phyloP scores from a whole-genome alignment of 2,329 filamentous ascomycete species.

The Neopestalotiopsis rosae region DNA sequence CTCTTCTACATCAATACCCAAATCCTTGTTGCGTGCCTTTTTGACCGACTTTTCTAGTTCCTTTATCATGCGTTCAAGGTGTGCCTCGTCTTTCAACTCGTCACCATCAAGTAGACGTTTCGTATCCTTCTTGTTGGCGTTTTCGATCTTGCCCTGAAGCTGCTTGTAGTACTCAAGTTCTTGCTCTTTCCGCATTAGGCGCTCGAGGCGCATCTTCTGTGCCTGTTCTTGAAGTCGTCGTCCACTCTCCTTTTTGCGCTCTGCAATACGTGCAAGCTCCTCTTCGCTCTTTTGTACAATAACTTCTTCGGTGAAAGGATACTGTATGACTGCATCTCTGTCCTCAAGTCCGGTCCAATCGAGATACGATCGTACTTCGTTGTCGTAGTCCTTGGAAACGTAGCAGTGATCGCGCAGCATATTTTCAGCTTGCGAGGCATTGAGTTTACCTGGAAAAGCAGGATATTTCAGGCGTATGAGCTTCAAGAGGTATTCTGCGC shows the following conservation, averaged over 20 bases:
- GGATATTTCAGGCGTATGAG: slow-evolving; percentile 92
- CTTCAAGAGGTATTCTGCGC: slow-evolving; percentile 89
- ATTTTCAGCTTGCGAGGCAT: slow-evolving; percentile 83
- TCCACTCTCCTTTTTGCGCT: slow-evolving; percentile 94
- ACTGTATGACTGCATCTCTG: slow-evolving; percentile 86
- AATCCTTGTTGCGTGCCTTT: slow-evolving; percentile 89
- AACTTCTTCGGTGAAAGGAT: slow-evolving; percentile 91
- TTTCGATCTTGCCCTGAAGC: slow-evolving; percentile 73
- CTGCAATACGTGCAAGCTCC: slow-evolving; percentile 86
- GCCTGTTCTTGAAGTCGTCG: slow-evolving; percentile 92
- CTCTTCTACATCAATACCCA: slow-evolving; percentile 81
- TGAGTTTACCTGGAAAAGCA: slow-evolving; percentile 84
- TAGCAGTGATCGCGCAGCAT: slow-evolving; percentile 91
- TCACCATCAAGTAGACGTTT: slow-evolving; percentile 85
- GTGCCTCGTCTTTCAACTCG: slow-evolving; percentile 88
- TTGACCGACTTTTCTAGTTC: slow-evolving; percentile 91
- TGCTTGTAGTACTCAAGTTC: slow-evolving; percentile 94
- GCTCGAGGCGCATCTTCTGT: slow-evolving; percentile 95
- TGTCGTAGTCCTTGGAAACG: slow-evolving; percentile 81
- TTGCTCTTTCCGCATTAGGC: slow-evolving; percentile 93
- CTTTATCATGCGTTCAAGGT: slow-evolving; percentile 82
- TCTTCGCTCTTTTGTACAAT: slow-evolving; percentile 92
- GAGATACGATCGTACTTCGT: slow-evolving; percentile 76
- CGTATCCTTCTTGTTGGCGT: slow-evolving; percentile 89
- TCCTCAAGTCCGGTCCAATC: slow-evolving; percentile 95